Percentiles rank a stretch among this genome's conserved stretches.
Conservation (phyloP, 1,284 basidiomycete species). For the Cryptococcus sp. region DNA sequence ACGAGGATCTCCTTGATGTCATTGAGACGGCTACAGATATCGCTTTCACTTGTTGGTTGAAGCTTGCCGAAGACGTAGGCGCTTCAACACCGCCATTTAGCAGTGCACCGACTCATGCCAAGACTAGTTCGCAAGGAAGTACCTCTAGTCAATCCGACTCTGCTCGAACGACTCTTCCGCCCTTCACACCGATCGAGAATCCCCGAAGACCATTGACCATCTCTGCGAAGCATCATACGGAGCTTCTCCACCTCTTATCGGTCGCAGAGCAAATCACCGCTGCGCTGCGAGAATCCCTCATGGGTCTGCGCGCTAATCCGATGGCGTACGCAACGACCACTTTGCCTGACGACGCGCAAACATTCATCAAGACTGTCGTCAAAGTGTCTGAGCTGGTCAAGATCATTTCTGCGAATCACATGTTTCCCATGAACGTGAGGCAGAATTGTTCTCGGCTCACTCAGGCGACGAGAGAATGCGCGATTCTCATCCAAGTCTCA, state of each 20-base stretch:
- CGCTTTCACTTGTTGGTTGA: constrained; percentile 55
- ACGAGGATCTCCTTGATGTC: constrained; percentile 55
- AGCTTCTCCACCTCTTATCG: constrained; percentile 46
- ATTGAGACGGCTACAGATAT: constrained; percentile 55
- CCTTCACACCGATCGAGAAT: constrained; percentile 11
- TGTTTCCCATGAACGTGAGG: constrained; percentile 40
- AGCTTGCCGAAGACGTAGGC: constrained; percentile 55
- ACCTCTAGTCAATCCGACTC: constrained; percentile 17
- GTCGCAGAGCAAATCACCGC: constrained; percentile 47
- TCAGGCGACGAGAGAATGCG: constrained; percentile 55
- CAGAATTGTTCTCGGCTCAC: constrained; percentile 51
- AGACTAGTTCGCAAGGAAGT: constrained; percentile 27
- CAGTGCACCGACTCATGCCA: constrained; percentile 13
- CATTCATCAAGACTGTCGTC: constrained; percentile 54
- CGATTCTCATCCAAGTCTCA: constrained; percentile 53
- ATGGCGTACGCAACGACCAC: constrained; percentile 29
- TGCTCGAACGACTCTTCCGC: constrained; percentile 12
- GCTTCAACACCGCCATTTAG: constrained; percentile 30
- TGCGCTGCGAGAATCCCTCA: constrained; percentile 38
- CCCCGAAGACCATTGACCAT: constrained; percentile 33
- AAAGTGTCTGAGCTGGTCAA: constrained; percentile 54
- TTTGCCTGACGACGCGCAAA: constrained; percentile 42
- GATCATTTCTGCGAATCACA: constrained; percentile 48
- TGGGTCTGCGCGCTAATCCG: constrained; percentile 47
- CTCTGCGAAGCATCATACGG: constrained; percentile 36